These are phyloP conservation scores for Leishmania tropica DNA, from an alignment of 208 protist genomes.

Conservation along the genomic window DNA sequence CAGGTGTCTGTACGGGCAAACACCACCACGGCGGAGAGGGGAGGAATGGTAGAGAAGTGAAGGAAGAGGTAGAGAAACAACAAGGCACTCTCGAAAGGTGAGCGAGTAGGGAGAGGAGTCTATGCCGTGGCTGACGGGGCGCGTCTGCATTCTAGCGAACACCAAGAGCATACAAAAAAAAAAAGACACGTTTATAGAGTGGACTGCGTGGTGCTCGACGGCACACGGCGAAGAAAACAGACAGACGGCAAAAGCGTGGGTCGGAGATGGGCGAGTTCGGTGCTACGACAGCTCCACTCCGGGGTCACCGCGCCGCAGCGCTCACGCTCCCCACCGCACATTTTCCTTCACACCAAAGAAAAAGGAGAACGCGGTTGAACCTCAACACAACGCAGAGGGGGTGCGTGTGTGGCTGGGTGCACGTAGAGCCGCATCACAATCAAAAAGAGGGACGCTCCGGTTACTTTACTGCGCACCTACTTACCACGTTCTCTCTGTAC, in stretches of 20 bases:
- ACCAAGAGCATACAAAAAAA: neutral
- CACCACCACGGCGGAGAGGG: neutral
- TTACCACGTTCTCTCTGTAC: neutral
- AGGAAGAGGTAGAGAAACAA: neutral
- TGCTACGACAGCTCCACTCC: neutral
- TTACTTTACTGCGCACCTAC: neutral
- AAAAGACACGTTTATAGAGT: neutral
- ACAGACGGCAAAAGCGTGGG: neutral
- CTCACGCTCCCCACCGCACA: neutral
- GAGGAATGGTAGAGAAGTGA: neutral
- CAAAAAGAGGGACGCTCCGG: neutral
- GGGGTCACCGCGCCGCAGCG: neutral
- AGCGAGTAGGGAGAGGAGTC: neutral
- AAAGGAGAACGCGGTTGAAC: slow-evolving; percentile 1
- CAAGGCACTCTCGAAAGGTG: neutral
- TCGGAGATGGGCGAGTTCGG: neutral
- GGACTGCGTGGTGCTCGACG: neutral
- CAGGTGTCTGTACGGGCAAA: neutral
- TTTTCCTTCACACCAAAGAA: neutral
- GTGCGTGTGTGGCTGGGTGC: neutral
- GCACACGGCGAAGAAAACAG: slow-evolving; percentile 2
- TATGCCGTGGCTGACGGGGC: neutral
- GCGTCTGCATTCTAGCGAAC: neutral
- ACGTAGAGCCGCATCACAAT: neutral
- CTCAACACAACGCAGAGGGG: neutral